Percentiles rank a stretch among this genome's conserved stretches.
Conservation (phyloP, 345 rosid genomes). For the Eucalyptus erythrocorys region DNA sequence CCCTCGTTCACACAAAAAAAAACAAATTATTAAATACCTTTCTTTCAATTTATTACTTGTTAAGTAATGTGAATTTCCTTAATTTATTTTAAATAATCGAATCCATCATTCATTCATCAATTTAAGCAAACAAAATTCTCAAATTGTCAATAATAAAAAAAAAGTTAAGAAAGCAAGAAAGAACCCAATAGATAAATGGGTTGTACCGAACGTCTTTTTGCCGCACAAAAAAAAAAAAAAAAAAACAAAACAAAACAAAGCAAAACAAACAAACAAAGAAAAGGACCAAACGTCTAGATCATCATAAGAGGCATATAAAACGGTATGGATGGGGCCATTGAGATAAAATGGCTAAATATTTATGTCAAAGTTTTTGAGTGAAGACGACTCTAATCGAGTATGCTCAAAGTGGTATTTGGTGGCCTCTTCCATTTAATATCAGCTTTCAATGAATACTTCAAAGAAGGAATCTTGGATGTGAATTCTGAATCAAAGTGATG, state of each 20-base stretch:
- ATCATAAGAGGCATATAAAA: background rate
- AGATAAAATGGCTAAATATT: background rate
- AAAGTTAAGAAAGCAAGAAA: background rate
- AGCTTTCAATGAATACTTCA: background rate
- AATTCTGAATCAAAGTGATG: background rate
- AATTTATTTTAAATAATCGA: background rate
- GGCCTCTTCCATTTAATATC: background rate
- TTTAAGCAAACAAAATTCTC: background rate
- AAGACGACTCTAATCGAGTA: rapidly evolving
- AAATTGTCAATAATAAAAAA: background rate
- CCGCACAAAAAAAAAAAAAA: background rate
- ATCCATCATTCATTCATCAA: background rate
- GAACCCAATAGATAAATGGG: background rate
- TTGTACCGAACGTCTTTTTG: rapidly evolving
- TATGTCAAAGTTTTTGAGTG: background rate
- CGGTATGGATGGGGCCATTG: background rate
- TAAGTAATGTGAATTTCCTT: background rate
- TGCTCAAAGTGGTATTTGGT: background rate
- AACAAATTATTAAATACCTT: background rate
- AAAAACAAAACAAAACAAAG: no score
- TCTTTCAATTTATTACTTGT: background rate
- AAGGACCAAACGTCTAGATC: background rate
- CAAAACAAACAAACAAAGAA: no score
- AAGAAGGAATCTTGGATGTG: background rate
- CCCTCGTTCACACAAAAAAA: no score